Percentiles rank a stretch among this genome's conserved stretches.
phyloP scores from a whole-genome alignment of 257 asterid species.

The Solanum etuberosum region DNA sequence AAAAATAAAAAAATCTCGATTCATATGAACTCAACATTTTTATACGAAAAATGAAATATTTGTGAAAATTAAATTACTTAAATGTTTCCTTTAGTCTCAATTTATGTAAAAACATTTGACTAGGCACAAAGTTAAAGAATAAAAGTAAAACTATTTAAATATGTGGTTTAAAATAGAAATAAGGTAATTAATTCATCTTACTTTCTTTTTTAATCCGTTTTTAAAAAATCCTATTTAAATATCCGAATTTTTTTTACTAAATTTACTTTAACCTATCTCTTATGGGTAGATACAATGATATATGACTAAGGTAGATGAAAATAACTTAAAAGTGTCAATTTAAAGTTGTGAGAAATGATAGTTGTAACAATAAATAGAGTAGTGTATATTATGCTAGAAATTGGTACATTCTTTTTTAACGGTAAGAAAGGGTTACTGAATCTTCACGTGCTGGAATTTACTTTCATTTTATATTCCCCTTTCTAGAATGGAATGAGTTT shows the following conservation, averaged over 20 bases:
- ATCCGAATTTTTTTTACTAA: not conserved
- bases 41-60: not conserved
- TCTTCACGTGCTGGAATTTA: not conserved
- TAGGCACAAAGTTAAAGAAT: too few species aligned
- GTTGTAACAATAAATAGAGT: not conserved
- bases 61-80: not conserved
- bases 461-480: not conserved
- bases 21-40: not conserved
- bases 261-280: not conserved
- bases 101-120: not conserved
- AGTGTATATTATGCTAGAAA: not conserved
- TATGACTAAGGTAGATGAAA: not conserved
- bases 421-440: not conserved
- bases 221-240: too few species aligned
- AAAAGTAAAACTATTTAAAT: not conserved
- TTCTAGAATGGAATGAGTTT: not conserved
- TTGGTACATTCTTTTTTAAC: not conserved
- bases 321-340: not conserved
- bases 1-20: not conserved
- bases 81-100: not conserved
- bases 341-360: not conserved
- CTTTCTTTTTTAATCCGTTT: too few species aligned
- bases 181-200: too few species aligned
- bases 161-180: not conserved
- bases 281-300: not conserved